Conservation (phyloP, 257 asterid species). For the Rubia yunnanensis region DNA sequence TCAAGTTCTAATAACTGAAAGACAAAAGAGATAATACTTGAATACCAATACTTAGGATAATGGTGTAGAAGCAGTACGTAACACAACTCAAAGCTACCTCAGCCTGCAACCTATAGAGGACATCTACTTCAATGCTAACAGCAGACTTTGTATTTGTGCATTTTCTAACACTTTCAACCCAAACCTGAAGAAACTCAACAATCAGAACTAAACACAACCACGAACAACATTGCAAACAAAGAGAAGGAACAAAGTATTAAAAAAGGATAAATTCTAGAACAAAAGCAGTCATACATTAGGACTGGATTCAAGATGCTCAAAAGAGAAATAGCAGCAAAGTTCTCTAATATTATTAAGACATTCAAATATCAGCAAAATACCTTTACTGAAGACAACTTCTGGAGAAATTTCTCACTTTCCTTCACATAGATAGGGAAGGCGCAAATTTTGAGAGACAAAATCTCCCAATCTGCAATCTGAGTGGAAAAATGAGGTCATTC, state of each 20-base stretch:
- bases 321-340: too few relatives aligned
- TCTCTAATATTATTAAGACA: too few relatives aligned
- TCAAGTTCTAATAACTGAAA: slow-evolving; percentile 52
- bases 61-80: not conserved
- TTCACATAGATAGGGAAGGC: slow-evolving; percentile 46
- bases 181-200: slow-evolving; percentile 40
- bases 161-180: slow-evolving; percentile 53
- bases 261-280: not conserved
- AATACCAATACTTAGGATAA: not conserved
- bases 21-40: slow-evolving; percentile 9
- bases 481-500: slow-evolving; percentile 1
- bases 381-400: slow-evolving; percentile 66
- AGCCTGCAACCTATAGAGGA: slow-evolving; percentile 59
- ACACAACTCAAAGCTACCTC: slow-evolving; percentile 42
- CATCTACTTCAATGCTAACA: slow-evolving; percentile 50
- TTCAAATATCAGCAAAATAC: slow-evolving; percentile 22
- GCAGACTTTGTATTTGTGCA: slow-evolving; percentile 51
- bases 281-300: not conserved
- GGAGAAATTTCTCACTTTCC: slow-evolving; percentile 51
- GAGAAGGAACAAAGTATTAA: not conserved
- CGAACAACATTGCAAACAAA: not conserved
- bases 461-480: slow-evolving; percentile 71
- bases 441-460: slow-evolving; percentile 38
- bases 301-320: too few relatives aligned
- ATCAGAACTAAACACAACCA: not conserved